These are phyloP conservation scores for Taphrina betulina DNA, from an alignment of 1,139 yeast species.

Conservation along the genomic window DNA sequence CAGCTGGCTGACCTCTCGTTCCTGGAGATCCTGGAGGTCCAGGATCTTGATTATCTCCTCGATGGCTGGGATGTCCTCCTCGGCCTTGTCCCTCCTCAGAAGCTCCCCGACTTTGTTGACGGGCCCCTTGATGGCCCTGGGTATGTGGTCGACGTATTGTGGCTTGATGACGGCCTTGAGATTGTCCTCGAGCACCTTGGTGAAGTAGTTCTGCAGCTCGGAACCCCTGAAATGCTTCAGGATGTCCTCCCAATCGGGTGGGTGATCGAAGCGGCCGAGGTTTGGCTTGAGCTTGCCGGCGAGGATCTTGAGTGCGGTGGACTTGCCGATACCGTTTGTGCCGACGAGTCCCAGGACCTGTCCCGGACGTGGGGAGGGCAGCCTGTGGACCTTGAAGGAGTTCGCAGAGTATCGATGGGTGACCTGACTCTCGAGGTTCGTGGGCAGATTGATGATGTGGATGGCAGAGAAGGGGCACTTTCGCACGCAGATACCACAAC, in stretches of 20 bases:
- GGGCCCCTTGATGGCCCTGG: conserved; percentile 91
- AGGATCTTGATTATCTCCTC: conserved; percentile 65
- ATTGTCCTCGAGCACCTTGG: conserved; percentile 88
- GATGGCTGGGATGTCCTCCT: conserved; percentile 52
- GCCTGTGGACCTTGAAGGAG: conserved; percentile 91
- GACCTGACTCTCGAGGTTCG: conserved; percentile 85
- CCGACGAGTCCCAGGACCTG: conserved; percentile 97
- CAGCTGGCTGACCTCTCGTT: conserved; percentile 81
- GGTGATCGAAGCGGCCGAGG: conserved; percentile 86
- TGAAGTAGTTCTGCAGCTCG: conserved; percentile 92
- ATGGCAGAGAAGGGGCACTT: conserved; percentile 98
- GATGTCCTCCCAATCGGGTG: conserved; percentile 97
- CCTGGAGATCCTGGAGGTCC: conserved; percentile 70
- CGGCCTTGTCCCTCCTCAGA: conserved; percentile 44
- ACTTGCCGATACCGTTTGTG: conserved; percentile 98
- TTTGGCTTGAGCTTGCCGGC: conserved; percentile 99
- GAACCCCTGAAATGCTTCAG: conserved; percentile 91
- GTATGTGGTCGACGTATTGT: conserved; percentile 95
- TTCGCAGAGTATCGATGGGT: conserved; percentile 98
- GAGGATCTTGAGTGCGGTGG: conserved; percentile 94
- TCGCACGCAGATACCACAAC: conserved; percentile 99
- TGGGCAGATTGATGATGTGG: conserved; percentile 90
- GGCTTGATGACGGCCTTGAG: conserved; percentile 95
- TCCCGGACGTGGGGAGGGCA: conserved; percentile 98
- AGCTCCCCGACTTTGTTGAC: conserved; percentile 83